Evolutionary conservation across 2,329 filamentous ascomycete species (phyloP), one percentile per base, ranked within the genome.

Genomic region (Aspergillus proliferans): DNA sequence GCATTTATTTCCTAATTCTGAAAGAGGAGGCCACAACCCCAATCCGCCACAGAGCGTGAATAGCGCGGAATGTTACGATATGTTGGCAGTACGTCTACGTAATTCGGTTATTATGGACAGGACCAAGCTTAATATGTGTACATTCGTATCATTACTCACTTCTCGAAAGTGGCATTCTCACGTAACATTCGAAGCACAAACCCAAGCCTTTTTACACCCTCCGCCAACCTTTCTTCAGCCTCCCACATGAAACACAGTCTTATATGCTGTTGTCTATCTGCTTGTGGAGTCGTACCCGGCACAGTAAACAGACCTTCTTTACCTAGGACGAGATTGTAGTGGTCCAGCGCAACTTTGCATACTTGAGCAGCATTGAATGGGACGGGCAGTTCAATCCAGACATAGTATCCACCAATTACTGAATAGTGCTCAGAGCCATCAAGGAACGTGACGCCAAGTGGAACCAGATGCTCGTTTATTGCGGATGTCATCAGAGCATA

Each of bases 391-490:
- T 75, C 76, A 22, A 94, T 68, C 89, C 89, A 95, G 43, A 95
- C 73, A 65, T 95, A 95, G 65, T 92, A 95, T 0, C 90, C 90
- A 0, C 90, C 90, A 4, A 28, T 28, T 26, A 84, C 85, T 3
- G 84, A 66, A 3, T n/a, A 1, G 6, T 72, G 64, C 30, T 72
- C 43, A 4, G 54, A 46, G 7, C 47, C 24, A n/a, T 55, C 45
- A 30, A 54, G 51, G 7, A 68, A 42, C 2, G 56, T 64, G 0
- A 87, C 78, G 1, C 84, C 86, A 0, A 87, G 71, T 1, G 86
- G 85, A 0, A 76, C 62, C 1, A 94, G 72, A 43, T 85, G 66
- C 45, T 76, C 64, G 34, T 76, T 63, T 21, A 93, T 79, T 0
- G 84, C 81, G 2, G 66, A 58, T 52, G 83, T 73, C 62, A 92